phyloP scores from a whole-genome alignment of 805 yeast species.

The Saccharomycopsis sp. region DNA sequence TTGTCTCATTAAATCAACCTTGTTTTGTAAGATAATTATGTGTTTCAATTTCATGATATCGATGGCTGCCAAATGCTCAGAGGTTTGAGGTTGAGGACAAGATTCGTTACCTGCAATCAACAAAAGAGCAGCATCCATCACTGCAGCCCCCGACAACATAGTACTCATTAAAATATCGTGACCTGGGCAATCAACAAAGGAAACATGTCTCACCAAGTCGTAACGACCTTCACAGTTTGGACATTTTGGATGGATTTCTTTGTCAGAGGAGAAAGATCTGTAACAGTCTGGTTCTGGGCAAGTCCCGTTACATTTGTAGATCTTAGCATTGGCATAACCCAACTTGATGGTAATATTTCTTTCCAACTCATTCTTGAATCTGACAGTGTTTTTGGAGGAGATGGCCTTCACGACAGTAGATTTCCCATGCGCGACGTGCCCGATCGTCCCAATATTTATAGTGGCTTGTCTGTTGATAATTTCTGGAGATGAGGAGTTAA shows the following conservation, averaged over 20 bases:
- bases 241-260: conserved; percentile 90
- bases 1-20: conserved; percentile 97
- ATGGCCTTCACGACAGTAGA: conserved; percentile 91
- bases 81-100: conserved; percentile 99
- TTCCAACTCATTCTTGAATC: conserved; percentile 98
- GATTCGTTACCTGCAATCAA: conserved; percentile 97
- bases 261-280: conserved; percentile 88
- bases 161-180: conserved; percentile 99
- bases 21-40: conserved; percentile 91
- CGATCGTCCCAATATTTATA: conserved; percentile 94
- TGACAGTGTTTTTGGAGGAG: conserved; percentile 97
- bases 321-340: conserved; percentile 98
- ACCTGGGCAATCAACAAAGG: conserved; percentile 99
- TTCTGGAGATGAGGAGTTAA: conserved; percentile 89
- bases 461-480: conserved; percentile 99
- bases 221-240: conserved; percentile 88
- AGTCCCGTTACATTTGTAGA: conserved; percentile 80
- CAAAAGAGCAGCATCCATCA: conserved; percentile 97
- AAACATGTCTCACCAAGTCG: conserved; percentile 87
- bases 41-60: conserved; percentile 98
- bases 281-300: conserved; percentile 95
- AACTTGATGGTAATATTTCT: conserved; percentile 97
- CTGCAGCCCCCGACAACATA: conserved; percentile 99
- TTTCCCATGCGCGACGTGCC: conserved; percentile 95
- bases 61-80: conserved; percentile 98